phyloP scores from a whole-genome alignment of 768 basidiomycete species.

The Suillus weaverae region DNA sequence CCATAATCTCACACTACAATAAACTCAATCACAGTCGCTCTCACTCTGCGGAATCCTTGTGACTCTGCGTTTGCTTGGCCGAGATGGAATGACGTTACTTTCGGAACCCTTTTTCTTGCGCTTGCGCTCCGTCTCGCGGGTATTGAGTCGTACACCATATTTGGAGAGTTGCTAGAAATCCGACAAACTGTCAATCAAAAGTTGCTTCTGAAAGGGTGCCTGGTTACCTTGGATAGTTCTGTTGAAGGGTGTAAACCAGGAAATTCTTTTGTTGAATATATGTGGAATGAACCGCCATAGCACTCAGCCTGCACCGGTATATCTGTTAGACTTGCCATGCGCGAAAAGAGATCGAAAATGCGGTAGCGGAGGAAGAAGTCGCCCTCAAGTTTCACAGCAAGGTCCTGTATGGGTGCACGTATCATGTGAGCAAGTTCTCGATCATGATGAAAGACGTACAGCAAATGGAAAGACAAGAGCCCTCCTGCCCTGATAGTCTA shows the following conservation, averaged over 20 bases:
- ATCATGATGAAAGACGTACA: constrained; percentile 35
- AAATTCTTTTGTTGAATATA: constrained; percentile 75
- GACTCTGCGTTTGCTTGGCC: background rate
- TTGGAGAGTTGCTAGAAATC: constrained; percentile 32
- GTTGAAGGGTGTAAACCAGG: constrained; percentile 71
- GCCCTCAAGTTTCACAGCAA: constrained; percentile 67
- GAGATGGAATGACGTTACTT: constrained; percentile 5
- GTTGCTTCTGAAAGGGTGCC: background rate
- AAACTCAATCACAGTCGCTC: constrained; percentile 24
- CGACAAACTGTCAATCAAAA: background rate
- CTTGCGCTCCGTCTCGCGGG: constrained; percentile 38
- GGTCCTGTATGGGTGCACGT: constrained; percentile 44
- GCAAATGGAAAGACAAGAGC: constrained; percentile 64
- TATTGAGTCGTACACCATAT: constrained; percentile 37
- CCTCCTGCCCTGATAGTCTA: constrained; percentile 54
- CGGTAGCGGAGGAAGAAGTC: constrained; percentile 72
- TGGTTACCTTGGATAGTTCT: constrained; percentile 60
- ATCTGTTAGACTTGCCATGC: constrained; percentile 27
- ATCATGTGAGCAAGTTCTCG: background rate
- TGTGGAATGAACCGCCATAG: constrained; percentile 64
- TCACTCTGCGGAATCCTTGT: constrained; percentile 14
- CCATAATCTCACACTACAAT: too few species aligned
- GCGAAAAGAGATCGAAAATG: constrained; percentile 59
- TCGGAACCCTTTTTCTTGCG: constrained; percentile 32
- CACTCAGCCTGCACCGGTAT: constrained; percentile 59